phyloP scores from a whole-genome alignment of 2,329 filamentous ascomycete species.

The Tolypocladium tundrense region DNA sequence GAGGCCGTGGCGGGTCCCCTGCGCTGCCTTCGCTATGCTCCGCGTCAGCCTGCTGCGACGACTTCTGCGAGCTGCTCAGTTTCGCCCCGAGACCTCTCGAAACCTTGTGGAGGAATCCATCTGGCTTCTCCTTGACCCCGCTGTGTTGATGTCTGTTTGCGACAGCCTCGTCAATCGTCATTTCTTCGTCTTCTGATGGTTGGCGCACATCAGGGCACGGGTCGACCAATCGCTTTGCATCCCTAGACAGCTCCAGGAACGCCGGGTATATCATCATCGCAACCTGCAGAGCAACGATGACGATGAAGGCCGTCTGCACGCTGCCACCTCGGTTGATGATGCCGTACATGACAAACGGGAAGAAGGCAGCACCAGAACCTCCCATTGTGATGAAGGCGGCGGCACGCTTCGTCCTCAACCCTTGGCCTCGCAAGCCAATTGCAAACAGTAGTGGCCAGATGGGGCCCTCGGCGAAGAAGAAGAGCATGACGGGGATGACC shows the following conservation, averaged over 20 bases:
- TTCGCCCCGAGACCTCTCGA: constrained; percentile 15
- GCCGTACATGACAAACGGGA: constrained; percentile 64
- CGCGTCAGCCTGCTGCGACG: constrained; percentile 18
- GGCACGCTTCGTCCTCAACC: constrained; percentile 68
- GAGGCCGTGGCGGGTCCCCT: constrained; percentile 4
- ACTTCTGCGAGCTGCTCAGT: constrained; percentile 14
- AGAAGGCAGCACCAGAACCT: constrained; percentile 61
- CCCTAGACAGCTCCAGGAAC: constrained; percentile 34
- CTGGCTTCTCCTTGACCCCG: constrained; percentile 8
- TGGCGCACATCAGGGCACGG: constrained; percentile 14
- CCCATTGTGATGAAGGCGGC: constrained; percentile 70
- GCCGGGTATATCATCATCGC: constrained; percentile 37
- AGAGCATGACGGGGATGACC: constrained; percentile 53
- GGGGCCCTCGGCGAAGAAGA: constrained; percentile 74
- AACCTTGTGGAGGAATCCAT: constrained; percentile 13
- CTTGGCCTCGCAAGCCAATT: constrained; percentile 69
- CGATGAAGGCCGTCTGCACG: constrained; percentile 53
- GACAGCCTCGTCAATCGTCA: constrained; percentile 4
- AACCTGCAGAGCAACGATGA: constrained; percentile 46
- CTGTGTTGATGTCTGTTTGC: constrained; percentile 8
- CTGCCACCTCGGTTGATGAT: constrained; percentile 49
- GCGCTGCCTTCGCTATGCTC: constrained; percentile 17
- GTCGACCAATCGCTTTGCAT: constrained; percentile 35
- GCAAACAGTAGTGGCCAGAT: constrained; percentile 77
- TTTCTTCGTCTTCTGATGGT: constrained; percentile 10